Evolutionary conservation across 208 protist species (phyloP).

Genomic region (Leishmania tarentolae): DNA sequence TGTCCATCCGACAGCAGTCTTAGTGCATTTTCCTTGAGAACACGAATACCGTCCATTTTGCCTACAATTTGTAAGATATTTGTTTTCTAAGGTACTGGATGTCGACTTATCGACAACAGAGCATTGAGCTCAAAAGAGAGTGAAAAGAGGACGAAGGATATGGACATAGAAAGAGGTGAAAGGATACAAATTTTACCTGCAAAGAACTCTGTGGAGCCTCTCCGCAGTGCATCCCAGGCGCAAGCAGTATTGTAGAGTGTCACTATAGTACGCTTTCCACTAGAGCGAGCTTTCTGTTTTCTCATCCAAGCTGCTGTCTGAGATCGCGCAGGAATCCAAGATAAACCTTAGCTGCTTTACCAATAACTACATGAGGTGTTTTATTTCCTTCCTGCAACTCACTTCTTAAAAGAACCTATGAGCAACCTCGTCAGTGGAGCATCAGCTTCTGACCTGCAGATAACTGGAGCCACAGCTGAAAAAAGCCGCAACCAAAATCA

Average conservation of each 20-base stretch:
- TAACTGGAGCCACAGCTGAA: not conserved
- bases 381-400: not conserved
- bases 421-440: not conserved
- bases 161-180: not conserved
- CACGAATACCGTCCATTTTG: slow-evolving; percentile 16
- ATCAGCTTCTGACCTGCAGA: not conserved
- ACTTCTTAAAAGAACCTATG: not conserved
- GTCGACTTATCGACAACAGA: not conserved
- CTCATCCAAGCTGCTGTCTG: no score
- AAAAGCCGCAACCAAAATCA: not conserved
- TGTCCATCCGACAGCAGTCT: slow-evolving; percentile 58
- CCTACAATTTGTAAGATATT: not conserved
- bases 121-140: not conserved
- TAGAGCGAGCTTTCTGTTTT: not conserved
- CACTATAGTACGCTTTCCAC: not conserved
- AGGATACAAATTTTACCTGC: not conserved
- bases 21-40: slow-evolving; percentile 28
- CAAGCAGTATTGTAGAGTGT: not conserved
- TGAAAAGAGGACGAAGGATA: not conserved
- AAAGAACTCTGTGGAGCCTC: not conserved
- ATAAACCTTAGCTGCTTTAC: not conserved
- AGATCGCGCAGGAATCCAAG: not conserved
- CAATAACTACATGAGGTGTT: not conserved
- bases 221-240: not conserved
- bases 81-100: not conserved